Base-by-base conservation (phyloP, 2,329 filamentous ascomycete genomes). In the Pseudonectria foliicola region DNA sequence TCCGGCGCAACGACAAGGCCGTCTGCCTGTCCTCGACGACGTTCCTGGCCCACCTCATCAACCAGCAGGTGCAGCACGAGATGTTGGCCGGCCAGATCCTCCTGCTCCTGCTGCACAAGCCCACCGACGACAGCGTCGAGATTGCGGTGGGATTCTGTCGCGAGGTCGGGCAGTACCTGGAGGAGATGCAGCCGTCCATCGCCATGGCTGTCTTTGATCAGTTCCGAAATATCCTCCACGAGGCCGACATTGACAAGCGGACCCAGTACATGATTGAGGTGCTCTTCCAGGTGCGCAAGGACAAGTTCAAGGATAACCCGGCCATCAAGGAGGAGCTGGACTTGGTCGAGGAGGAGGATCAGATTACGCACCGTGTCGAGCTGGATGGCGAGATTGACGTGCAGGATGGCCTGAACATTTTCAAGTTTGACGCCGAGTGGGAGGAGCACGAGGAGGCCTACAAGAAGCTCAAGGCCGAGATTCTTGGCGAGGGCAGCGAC, bases 191-290 rank as follows among this genome's bases (percentile, higher is more conserved):
- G 55, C 75, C 80, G 2, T 75, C 85, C 10, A 94, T 96, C 52
- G 81, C 88, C 21, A 76, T 90, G 46, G 85, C 83, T 15, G 87
- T 98, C 7, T 98, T 94, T 55, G 92, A 98, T 54, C 89, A 95
- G 60, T 94, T 98, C 68, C 73, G 92, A 50, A 90, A 83, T 50
- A 95, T 96, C 44, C 68, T 98, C 7, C 90, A 98, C 65, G 92
- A 98, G 61, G 88, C 88, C 29, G 89, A 92, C 55, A 95, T 98
- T 58, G 90, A 96, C 57, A 95, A 95, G 70, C 77, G 92, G 45
- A 89, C 90, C n/a, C 92, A 98, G 64, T 98, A 96, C 63, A 95
- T 95, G 85, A 90, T 98, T 38, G 92, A 98, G 60, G 92, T 96
- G 6, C 66, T 98, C 28, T 98, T 98, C 59, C 89, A 98, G 64